Conservation (phyloP, 441 rosid species). For the Croton laevigatus region DNA sequence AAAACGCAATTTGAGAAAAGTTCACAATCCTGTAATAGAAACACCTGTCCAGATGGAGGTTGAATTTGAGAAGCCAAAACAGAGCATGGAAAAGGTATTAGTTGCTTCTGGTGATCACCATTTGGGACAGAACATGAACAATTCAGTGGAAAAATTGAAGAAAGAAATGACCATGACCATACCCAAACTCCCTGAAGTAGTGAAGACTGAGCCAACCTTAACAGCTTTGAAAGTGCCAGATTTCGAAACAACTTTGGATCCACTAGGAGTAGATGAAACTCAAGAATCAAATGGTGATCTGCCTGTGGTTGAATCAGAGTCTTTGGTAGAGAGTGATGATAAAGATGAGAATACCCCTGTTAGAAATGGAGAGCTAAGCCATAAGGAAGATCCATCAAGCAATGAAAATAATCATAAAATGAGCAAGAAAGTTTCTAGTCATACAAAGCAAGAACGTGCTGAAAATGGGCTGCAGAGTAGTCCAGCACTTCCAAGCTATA, state of each 20-base stretch:
- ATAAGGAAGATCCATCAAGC: slow-evolving; percentile 43
- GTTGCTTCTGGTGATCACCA: slow-evolving; percentile 30
- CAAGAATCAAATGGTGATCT: slow-evolving; percentile 34
- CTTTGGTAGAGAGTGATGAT: slow-evolving; percentile 32
- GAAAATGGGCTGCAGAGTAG: slow-evolving; percentile 68
- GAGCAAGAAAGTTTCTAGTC: slow-evolving; percentile 44
- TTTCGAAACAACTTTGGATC: slow-evolving; percentile 36
- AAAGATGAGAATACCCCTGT: slow-evolving; percentile 42
- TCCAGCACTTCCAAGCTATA: slow-evolving; percentile 86
- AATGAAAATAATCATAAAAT: slow-evolving; percentile 48
- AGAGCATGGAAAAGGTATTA: slow-evolving; percentile 44
- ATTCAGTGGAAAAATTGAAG: slow-evolving; percentile 39
- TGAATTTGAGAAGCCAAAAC: slow-evolving; percentile 62
- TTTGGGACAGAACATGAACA: slow-evolving; percentile 30
- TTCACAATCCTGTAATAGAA: slow-evolving; percentile 67
- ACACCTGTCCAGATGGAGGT: slow-evolving; percentile 50
- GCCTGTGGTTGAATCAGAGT: slow-evolving; percentile 35
- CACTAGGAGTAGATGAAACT: slow-evolving; percentile 36
- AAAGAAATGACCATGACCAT: slow-evolving; percentile 21
- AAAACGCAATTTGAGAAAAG: slow-evolving; percentile 83
- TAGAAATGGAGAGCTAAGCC: slow-evolving; percentile 40
- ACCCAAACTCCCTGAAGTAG: slow-evolving; percentile 19
- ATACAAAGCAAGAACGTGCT: slow-evolving; percentile 51
- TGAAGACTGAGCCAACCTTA: slow-evolving; percentile 33
- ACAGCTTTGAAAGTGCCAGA: slow-evolving; percentile 29